A percentile compares a stretch with the other conserved stretches of the same genome.
Evolutionary conservation across 305 asterid species (phyloP).

Genomic region (Fraxinus sp.): DNA sequence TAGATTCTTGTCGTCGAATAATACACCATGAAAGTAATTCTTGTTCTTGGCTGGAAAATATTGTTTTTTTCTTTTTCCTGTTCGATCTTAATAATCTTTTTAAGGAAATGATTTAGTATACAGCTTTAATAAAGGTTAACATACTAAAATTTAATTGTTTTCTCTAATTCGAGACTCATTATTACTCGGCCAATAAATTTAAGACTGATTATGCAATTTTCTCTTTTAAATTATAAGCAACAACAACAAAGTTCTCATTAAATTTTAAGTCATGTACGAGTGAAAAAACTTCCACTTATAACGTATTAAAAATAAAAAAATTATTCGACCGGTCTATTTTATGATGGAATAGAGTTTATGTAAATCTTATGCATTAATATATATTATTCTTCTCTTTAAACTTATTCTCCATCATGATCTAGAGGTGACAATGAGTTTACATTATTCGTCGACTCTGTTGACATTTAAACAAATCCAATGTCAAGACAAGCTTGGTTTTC

Average conservation of each 20-base stretch:
- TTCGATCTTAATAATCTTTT: slow-evolving; percentile 11
- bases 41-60: slow-evolving; percentile 20
- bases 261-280: background rate
- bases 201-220: background rate
- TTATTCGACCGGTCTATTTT: background rate
- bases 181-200: background rate
- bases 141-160: background rate
- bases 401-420: background rate
- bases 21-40: slow-evolving; percentile 15
- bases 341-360: background rate
- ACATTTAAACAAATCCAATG: background rate
- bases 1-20: slow-evolving; percentile 39
- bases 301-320: background rate
- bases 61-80: background rate
- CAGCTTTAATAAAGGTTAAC: background rate
- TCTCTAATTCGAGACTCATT: background rate
- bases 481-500: background rate
- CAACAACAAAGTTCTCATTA: background rate
- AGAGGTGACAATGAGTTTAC: background rate
- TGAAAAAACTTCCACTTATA: background rate
- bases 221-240: background rate
- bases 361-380: background rate
- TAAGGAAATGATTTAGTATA: background rate
- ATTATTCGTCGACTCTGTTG: background rate
- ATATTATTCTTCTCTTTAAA: background rate